These are phyloP conservation scores for Sarcomyxa edulis DNA, from an alignment of 768 basidiomycete genomes.

Conservation along the genomic window DNA sequence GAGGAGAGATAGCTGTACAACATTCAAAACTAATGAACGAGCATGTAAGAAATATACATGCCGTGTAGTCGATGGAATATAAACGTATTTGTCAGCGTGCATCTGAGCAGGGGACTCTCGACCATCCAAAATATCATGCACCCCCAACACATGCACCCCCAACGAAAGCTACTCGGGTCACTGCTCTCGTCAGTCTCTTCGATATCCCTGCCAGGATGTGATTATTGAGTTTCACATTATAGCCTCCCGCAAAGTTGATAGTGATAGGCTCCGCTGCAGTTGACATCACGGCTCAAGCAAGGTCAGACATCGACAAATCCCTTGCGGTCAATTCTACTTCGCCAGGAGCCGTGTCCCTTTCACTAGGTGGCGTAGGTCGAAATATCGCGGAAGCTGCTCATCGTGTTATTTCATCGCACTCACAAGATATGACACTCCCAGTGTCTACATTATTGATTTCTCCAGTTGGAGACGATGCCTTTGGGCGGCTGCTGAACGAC, in stretches of 20 bases:
- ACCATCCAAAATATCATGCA: too few relatives aligned
- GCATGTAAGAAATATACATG: conserved; percentile 22
- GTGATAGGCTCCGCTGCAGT: conserved; percentile 87
- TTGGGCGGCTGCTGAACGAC: conserved; percentile 61
- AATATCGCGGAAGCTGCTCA: conserved; percentile 92
- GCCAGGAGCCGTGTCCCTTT: conserved; percentile 69
- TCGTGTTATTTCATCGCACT: conserved; percentile 42
- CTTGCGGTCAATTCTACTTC: conserved; percentile 58
- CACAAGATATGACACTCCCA: conserved; percentile 26
- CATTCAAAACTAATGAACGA: conserved; percentile 48
- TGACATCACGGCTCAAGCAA: conserved; percentile 69
- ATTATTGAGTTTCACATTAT: not conserved
- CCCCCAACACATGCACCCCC: too few relatives aligned
- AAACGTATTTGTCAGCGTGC: too few relatives aligned
- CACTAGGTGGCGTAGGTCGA: conserved; percentile 88
- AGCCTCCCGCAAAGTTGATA: conserved; percentile 43
- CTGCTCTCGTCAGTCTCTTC: too few relatives aligned
- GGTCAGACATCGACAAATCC: conserved; percentile 25
- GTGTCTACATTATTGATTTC: conserved; percentile 57
- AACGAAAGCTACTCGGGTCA: too few relatives aligned
- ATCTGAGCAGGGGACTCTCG: too few relatives aligned
- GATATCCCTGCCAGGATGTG: too few relatives aligned
- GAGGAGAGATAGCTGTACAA: conserved; percentile 73
- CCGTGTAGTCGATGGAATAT: too few relatives aligned
- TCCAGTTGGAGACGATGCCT: conserved; percentile 69